Evolutionary conservation across 495 filamentous ascomycete species (phyloP).

Genomic region (Bryoglossum gracile): DNA sequence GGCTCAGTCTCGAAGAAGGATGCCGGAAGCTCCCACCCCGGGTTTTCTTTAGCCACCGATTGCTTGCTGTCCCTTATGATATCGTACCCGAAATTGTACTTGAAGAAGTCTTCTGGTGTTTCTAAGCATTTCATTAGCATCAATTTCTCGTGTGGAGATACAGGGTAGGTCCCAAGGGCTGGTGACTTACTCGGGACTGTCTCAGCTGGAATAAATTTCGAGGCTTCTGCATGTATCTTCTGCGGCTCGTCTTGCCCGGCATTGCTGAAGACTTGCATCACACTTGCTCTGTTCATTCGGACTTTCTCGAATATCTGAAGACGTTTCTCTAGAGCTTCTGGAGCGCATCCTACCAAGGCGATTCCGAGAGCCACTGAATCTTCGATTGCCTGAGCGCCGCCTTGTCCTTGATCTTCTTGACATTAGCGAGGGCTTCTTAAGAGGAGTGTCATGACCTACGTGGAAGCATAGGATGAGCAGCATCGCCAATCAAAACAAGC

Average conservation of each 20-base stretch:
- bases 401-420: conserved; percentile 38
- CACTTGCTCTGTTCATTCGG: conserved; percentile 44
- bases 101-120: conserved; percentile 1
- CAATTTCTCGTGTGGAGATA: background rate
- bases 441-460: conserved; percentile 16
- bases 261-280: conserved; percentile 43
- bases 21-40: background rate
- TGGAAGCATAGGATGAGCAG: conserved; percentile 45
- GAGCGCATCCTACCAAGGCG: conserved; percentile 23
- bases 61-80: background rate
- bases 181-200: conserved; percentile 22
- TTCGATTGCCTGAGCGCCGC: conserved; percentile 40
- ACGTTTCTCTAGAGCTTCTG: conserved; percentile 20
- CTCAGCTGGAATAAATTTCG: conserved; percentile 1
- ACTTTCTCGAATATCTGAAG: conserved; percentile 46
- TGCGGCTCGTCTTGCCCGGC: conserved; percentile 24
- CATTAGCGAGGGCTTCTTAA: background rate
- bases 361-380: conserved; percentile 36
- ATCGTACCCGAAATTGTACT: conserved; percentile 2
- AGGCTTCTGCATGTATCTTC: conserved; percentile 20
- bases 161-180: background rate
- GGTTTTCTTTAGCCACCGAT: background rate
- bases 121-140: background rate
- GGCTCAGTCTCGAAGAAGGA: background rate
- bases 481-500: conserved; percentile 40